Base-by-base conservation (phyloP, 2,329 filamentous ascomycete genomes). In the Cercospora sp. region DNA sequence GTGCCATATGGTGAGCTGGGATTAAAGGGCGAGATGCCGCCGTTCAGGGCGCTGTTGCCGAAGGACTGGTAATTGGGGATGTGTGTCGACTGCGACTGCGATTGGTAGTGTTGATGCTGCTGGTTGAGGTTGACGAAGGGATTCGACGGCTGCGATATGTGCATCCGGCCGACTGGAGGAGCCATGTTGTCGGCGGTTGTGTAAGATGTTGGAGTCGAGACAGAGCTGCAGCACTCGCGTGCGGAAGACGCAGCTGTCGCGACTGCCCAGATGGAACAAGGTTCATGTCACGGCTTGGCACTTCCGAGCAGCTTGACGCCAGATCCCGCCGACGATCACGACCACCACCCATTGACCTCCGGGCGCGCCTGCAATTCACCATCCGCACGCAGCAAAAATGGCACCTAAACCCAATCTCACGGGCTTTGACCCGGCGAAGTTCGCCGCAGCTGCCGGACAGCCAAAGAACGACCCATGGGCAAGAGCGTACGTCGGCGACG, bases 381-480 rank as follows among this genome's bases (percentile, higher is more conserved):
- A 13, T 40, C 10, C 31, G 9, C 9, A 69, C 75, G 66, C 20
- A 70, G 71, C 70, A 73, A 80, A 74, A 76, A 87, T 88, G 85
- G 80, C 85, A 74, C 74, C 74, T 31, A 78, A 63, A 71, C 85
- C 88, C 78, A 93, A 92, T 86, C 88, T 96, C 82, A 97, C 94
- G 76, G 94, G 94, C 83, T 98, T 98, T 86, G 90, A 95, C 84
- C 86, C 93, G 77, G 88, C 88, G 79, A 91, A 92, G 81, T 90
- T 94, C 82, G 91, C 89, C 79, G 88, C 87, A 71, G 86, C 93
- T 57, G 84, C 91, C 74, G 88, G 88, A 72, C 86, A 82, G 73
- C 83, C 83, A 69, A 85, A 85, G 72, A 84, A 83, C 74, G 88
- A 90, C 77, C 88, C 88, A 69, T 90, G 88, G 88, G 83, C 81